These are phyloP conservation scores for Penicillium chermesinum DNA, from an alignment of 495 filamentous ascomycete species.

Conservation along the genomic window DNA sequence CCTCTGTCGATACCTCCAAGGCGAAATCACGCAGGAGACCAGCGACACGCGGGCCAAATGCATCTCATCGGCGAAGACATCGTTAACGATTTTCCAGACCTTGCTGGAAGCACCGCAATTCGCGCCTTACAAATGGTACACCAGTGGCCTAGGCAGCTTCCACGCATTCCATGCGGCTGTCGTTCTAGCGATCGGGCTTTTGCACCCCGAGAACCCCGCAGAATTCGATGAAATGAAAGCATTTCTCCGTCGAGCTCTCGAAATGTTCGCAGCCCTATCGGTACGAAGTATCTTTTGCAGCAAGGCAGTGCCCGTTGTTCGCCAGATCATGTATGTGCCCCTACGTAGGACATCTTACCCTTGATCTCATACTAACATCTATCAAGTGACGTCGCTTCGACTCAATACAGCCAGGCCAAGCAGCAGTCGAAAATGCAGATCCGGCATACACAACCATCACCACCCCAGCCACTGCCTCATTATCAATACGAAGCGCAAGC, in stretches of 20 bases:
- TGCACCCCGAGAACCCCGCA: slow-evolving; percentile 28
- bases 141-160: slow-evolving; percentile 39
- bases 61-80: slow-evolving; percentile 37
- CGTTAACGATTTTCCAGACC: slow-evolving; percentile 36
- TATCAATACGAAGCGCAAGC: slow-evolving; percentile 5
- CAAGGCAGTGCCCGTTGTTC: slow-evolving; percentile 35
- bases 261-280: slow-evolving; percentile 37
- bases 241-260: slow-evolving; percentile 26
- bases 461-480: background rate
- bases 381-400: slow-evolving; percentile 22
- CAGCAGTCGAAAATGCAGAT: slow-evolving; percentile 10
- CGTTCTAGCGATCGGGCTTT: slow-evolving; percentile 25
- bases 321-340: slow-evolving; percentile 34
- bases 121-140: slow-evolving; percentile 44
- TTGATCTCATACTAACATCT: slow-evolving; percentile 5
- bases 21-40: slow-evolving; percentile 38
- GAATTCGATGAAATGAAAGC: slow-evolving; percentile 33
- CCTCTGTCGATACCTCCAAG: slow-evolving; percentile 37
- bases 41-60: slow-evolving; percentile 37
- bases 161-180: slow-evolving; percentile 38
- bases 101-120: slow-evolving; percentile 34
- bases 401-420: slow-evolving; percentile 14
- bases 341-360: background rate
- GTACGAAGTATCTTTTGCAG: slow-evolving; percentile 39
- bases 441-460: slow-evolving; percentile 3